phyloP scores from a whole-genome alignment of 2,329 filamentous ascomycete genomes.

The Cyphellophora europaea region DNA sequence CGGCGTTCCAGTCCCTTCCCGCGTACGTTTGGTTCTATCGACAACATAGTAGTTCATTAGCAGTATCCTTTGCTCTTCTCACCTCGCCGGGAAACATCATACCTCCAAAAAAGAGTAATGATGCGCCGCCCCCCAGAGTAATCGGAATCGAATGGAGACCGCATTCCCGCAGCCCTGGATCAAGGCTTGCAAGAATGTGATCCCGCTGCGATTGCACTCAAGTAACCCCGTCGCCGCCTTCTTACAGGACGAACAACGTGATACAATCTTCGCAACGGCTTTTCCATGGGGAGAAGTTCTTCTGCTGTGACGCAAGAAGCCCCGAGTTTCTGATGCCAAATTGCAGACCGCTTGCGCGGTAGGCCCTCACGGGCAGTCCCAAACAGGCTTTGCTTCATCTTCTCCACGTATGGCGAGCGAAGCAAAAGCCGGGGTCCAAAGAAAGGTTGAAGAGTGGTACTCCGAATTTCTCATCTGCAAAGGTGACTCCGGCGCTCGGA shows the following conservation, averaged over 20 bases:
- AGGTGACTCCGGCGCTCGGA: constrained; percentile 9
- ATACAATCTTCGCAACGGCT: constrained; percentile 92
- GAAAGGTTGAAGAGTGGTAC: constrained; percentile 64
- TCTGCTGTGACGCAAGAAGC: constrained; percentile 24
- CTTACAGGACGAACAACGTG: constrained; percentile 20
- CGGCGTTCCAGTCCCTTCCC: too few relatives aligned
- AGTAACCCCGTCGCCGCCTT: constrained; percentile 59
- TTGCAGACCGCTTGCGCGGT: constrained; percentile 73
- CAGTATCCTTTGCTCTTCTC: too few relatives aligned
- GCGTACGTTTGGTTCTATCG: too few relatives aligned
- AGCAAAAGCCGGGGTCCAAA: constrained; percentile 31
- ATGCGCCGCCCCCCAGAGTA: constrained; percentile 75
- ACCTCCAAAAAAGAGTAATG: constrained; percentile 43
- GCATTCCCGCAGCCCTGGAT: constrained; percentile 29
- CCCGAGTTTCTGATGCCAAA: constrained; percentile 86
- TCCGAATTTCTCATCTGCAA: constrained; percentile 98
- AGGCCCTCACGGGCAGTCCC: constrained; percentile 75
- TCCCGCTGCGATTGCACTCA: constrained; percentile 93
- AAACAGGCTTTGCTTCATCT: constrained; percentile 13
- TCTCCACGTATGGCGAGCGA: constrained; percentile 28
- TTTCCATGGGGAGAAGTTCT: constrained; percentile 61
- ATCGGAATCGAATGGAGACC: constrained; percentile 84
- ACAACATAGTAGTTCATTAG: too few relatives aligned
- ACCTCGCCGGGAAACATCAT: too few relatives aligned
- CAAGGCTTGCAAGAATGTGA: constrained; percentile 14